These are phyloP conservation scores for Tolypocladium amazonense DNA, from an alignment of 2,329 filamentous ascomycete genomes.

Conservation along the genomic window DNA sequence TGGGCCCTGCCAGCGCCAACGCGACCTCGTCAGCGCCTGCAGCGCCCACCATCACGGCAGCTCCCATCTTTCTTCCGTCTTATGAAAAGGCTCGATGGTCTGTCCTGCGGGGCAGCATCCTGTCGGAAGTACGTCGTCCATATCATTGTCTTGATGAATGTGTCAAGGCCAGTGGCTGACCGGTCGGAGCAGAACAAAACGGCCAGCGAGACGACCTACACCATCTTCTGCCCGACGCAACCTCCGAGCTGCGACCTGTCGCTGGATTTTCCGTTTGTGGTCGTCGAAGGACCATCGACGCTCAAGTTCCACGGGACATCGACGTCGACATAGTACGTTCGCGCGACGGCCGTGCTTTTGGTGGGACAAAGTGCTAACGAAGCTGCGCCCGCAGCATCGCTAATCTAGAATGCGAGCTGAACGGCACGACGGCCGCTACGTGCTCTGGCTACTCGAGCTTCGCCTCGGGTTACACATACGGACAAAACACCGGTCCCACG, in stretches of 20 bases:
- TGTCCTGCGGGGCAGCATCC: slow-evolving; percentile 32
- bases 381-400: slow-evolving; percentile 24
- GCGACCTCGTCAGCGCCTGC: slow-evolving; percentile 2
- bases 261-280: slow-evolving; percentile 34
- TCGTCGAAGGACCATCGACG: slow-evolving; percentile 33
- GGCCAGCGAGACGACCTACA: slow-evolving; percentile 30
- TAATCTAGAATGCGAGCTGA: slow-evolving; percentile 30
- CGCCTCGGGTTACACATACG: slow-evolving; percentile 25
- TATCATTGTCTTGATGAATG: neutral
- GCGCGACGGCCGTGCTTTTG: neutral
- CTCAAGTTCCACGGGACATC: slow-evolving; percentile 32
- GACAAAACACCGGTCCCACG: slow-evolving; percentile 28
- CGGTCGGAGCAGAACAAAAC: slow-evolving; percentile 19
- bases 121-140: slow-evolving; percentile 26
- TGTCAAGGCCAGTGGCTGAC: neutral
- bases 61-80: slow-evolving; percentile 34
- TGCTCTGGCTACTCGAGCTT: slow-evolving; percentile 39
- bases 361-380: neutral
- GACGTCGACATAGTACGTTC: slow-evolving; percentile 31
- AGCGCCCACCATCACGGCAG: slow-evolving; percentile 23
- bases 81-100: slow-evolving; percentile 32
- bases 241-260: slow-evolving; percentile 30
- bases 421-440: slow-evolving; percentile 30
- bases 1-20: slow-evolving; percentile 8
- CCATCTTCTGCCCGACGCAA: slow-evolving; percentile 36